These are phyloP conservation scores for Saccharata proteae DNA, from an alignment of 2,329 filamentous ascomycete genomes.

Conservation along the genomic window DNA sequence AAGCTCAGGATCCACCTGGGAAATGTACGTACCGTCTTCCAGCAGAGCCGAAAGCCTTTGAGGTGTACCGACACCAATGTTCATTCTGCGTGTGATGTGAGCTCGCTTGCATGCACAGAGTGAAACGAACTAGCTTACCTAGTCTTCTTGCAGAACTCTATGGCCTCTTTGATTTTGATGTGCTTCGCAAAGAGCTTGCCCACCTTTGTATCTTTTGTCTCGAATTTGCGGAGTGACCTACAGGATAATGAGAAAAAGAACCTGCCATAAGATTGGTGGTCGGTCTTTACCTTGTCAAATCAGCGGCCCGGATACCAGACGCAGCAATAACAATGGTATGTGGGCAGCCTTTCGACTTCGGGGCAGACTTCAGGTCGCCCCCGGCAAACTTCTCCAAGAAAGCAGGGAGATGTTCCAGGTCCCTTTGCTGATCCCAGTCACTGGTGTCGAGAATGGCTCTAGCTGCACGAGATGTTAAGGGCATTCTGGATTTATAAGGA, in stretches of 20 bases:
- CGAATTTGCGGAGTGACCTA: conserved; percentile 57
- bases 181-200: conserved; percentile 97
- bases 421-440: conserved; percentile 54
- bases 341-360: conserved; percentile 45
- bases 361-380: conserved; percentile 49
- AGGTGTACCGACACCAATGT: conserved; percentile 84
- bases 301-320: conserved; percentile 74
- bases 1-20: background rate
- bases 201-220: conserved; percentile 63
- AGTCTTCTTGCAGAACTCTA: conserved; percentile 57
- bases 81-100: conserved; percentile 58
- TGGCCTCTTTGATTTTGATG: conserved; percentile 84
- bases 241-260: conserved; percentile 22
- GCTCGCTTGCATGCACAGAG: too few species aligned
- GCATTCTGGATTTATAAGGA: conserved; percentile 1
- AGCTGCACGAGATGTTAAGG: conserved; percentile 35
- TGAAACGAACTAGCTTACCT: conserved; percentile 26
- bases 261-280: too few species aligned
- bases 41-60: conserved; percentile 70
- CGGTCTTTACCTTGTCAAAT: conserved; percentile 57
- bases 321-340: conserved; percentile 84
- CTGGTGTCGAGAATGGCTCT: conserved; percentile 70
- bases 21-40: conserved; percentile 53
- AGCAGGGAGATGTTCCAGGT: conserved; percentile 58
- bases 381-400: conserved; percentile 62